Evolutionary conservation across 768 basidiomycete species (phyloP).

Genomic region (Russula ochroleuca): DNA sequence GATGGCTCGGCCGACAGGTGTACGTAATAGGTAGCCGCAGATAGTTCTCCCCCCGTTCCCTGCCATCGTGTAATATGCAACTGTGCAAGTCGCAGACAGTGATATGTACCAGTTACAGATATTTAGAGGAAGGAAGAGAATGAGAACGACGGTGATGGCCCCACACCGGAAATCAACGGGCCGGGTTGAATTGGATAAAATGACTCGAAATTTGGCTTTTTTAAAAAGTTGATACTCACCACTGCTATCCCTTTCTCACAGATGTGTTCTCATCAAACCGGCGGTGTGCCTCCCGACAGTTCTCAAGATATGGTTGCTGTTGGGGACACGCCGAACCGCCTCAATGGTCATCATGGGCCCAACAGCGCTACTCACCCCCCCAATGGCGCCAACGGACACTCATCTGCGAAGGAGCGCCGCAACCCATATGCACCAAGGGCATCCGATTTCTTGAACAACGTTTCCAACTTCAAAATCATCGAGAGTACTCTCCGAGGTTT

Average conservation of each 20-base stretch:
- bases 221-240: neutral
- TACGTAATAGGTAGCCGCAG: neutral
- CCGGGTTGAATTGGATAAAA: neutral
- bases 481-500: constrained; percentile 92
- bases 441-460: constrained; percentile 86
- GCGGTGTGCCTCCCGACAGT: constrained; percentile 43
- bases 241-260: constrained; percentile 16
- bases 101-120: neutral
- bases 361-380: constrained; percentile 13
- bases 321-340: constrained; percentile 41
- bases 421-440: constrained; percentile 91
- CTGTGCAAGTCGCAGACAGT: too few relatives aligned
- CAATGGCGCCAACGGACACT: constrained; percentile 34
- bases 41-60: neutral
- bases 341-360: constrained; percentile 36
- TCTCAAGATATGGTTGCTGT: constrained; percentile 69
- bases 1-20: neutral
- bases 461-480: constrained; percentile 94
- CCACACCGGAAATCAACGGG: neutral
- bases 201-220: neutral
- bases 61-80: neutral
- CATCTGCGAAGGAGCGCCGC: constrained; percentile 40
- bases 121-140: neutral
- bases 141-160: too few relatives aligned
- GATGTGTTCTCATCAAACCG: constrained; percentile 65